A percentile compares a stretch with the other conserved stretches of the same genome.
Conservation (phyloP, 2,329 filamentous ascomycete genomes). For the Septoria petroselini region DNA sequence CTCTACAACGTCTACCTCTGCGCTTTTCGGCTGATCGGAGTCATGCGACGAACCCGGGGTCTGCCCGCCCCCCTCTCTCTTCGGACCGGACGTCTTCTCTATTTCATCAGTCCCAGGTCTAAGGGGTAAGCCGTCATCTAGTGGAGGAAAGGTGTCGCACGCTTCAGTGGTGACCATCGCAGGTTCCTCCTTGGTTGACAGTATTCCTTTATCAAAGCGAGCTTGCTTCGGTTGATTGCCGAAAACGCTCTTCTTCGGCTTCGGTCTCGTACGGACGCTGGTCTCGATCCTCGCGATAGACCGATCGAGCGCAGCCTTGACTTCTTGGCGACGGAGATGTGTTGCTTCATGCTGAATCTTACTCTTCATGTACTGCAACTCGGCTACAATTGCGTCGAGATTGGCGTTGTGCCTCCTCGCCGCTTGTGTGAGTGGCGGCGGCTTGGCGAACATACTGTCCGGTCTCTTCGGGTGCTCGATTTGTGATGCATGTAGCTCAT, state of each 20-base stretch:
- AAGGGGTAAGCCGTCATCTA: not conserved
- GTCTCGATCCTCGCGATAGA: conserved; percentile 71
- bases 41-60: not conserved
- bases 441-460: conserved; percentile 18
- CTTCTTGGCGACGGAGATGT: conserved; percentile 68
- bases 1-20: not conserved
- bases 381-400: conserved; percentile 63
- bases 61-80: not conserved
- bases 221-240: conserved; percentile 5
- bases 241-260: conserved; percentile 36
- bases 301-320: conserved; percentile 71
- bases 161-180: no score
- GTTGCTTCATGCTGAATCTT: conserved; percentile 55
- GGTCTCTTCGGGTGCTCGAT: not conserved
- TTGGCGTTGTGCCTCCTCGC: conserved; percentile 63
- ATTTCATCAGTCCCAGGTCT: not conserved
- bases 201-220: not conserved
- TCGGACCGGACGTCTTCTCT: not conserved
- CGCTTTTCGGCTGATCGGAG: not conserved
- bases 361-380: conserved; percentile 49
- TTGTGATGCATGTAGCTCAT: conserved; percentile 21
- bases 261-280: conserved; percentile 62
- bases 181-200: not conserved
- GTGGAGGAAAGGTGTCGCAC: no score
- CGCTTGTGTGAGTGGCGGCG: conserved; percentile 28